phyloP scores from a whole-genome alignment of 257 asterid species.

The Solanum etuberosum region DNA sequence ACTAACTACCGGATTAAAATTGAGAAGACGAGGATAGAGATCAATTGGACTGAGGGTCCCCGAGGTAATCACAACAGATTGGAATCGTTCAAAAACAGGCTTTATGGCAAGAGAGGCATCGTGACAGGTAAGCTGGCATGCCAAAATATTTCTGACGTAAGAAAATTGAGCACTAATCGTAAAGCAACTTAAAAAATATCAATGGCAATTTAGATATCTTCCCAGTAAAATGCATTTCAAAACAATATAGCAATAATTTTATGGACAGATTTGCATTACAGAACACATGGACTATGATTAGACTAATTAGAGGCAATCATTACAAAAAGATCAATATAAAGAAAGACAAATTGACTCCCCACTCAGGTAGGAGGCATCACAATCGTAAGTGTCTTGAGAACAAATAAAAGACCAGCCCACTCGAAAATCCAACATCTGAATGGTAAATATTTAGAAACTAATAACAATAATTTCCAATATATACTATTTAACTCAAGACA shows the following conservation, averaged over 20 bases:
- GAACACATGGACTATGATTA: not conserved
- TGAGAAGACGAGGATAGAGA: conserved; percentile 93
- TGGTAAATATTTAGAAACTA: not conserved
- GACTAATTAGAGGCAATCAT: not conserved
- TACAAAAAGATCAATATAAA: not conserved
- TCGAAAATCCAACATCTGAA: not conserved
- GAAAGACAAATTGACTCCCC: not conserved
- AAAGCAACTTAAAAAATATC: not conserved
- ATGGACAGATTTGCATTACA: not conserved
- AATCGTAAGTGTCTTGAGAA: not conserved
- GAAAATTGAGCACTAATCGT: not conserved
- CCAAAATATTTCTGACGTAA: not conserved
- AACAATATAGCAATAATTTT: not conserved
- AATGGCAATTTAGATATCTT: not conserved
- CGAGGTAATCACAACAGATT: conserved; percentile 92
- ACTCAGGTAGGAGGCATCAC: not conserved
- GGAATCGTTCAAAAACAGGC: conserved; percentile 97
- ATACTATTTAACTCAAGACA: not conserved
- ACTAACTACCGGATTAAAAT: conserved; percentile 88
- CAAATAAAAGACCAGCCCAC: not conserved
- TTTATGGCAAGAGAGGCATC: conserved; percentile 98
- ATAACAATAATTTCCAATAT: not conserved
- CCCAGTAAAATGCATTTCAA: not conserved
- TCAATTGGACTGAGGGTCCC: conserved; percentile 99
- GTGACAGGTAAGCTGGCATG: conserved; percentile 84